A percentile compares a stretch with the other conserved stretches of the same genome.
Conservation (phyloP, 768 basidiomycete species). For the Pulveroboletus sp. region DNA sequence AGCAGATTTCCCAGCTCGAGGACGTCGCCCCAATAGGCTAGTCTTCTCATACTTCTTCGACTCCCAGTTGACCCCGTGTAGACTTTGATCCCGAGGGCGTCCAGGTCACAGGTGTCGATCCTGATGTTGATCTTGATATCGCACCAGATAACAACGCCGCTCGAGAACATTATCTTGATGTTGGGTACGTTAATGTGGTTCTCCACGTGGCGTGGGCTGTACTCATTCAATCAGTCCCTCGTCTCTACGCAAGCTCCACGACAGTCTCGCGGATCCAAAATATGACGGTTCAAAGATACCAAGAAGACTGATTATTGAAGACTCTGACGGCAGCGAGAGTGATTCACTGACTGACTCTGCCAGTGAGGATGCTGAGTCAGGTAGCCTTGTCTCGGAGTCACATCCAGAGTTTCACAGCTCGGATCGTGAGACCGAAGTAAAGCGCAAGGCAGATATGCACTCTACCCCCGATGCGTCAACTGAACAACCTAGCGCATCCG, state of each 20-base stretch:
- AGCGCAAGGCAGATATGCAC: constrained; percentile 7
- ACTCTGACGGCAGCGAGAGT: constrained; percentile 22
- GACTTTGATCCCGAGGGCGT: constrained; percentile 76
- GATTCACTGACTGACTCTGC: constrained; percentile 2
- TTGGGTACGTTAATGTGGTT: constrained; percentile 54
- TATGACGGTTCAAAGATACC: constrained; percentile 69
- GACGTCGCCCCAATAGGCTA: constrained; percentile 65
- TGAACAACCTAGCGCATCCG: neutral
- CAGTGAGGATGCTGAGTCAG: constrained; percentile 15
- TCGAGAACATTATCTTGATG: constrained; percentile 80
- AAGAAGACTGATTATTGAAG: constrained; percentile 50
- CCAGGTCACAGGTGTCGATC: constrained; percentile 42
- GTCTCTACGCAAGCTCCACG: constrained; percentile 58
- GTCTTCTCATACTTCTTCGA: constrained; percentile 20
- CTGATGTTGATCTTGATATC: constrained; percentile 32
- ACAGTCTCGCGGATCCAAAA: constrained; percentile 69
- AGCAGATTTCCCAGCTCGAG: constrained; percentile 81
- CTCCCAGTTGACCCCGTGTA: constrained; percentile 25
- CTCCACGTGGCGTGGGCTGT: neutral
- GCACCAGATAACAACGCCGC: constrained; percentile 34
- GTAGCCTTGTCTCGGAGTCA: constrained; percentile 20
- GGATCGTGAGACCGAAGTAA: constrained; percentile 12
- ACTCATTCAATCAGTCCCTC: constrained; percentile 51
- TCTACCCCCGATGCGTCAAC: constrained; percentile 17
- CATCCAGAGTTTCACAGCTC: constrained; percentile 2